phyloP scores from a whole-genome alignment of 176 grass and related monocot genomes.

The Ampelocalamus luodianensis region DNA sequence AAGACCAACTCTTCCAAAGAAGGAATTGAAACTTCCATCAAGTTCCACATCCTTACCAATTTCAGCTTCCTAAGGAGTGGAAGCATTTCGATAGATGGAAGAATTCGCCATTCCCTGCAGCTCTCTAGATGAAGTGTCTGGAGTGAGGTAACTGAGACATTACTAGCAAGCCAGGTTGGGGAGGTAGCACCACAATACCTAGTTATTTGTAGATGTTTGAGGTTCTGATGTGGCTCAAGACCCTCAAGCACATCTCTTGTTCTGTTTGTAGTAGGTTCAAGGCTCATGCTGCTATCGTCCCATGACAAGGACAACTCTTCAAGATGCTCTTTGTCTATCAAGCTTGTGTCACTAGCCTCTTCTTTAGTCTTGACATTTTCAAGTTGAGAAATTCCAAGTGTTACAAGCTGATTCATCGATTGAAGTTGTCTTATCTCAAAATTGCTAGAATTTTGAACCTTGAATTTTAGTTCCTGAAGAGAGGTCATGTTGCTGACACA shows the following conservation, averaged over 20 bases:
- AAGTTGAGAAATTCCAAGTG: slow-evolving; percentile 32
- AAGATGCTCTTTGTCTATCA: slow-evolving; percentile 44
- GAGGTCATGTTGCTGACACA: slow-evolving; percentile 10
- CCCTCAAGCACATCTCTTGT: slow-evolving; percentile 38
- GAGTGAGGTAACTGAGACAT: background rate
- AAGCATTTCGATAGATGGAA: slow-evolving; percentile 20
- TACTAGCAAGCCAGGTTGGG: slow-evolving; percentile 30
- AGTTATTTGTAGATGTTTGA: slow-evolving; percentile 40
- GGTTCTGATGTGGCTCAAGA: slow-evolving; percentile 40
- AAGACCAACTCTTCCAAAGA: slow-evolving; percentile 41
- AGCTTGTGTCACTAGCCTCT: slow-evolving; percentile 28
- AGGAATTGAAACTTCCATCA: slow-evolving; percentile 42
- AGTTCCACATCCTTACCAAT: background rate
- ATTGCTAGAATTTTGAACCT: slow-evolving; percentile 18
- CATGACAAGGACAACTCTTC: slow-evolving; percentile 40
- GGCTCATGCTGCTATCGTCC: background rate
- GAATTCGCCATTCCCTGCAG: slow-evolving; percentile 12
- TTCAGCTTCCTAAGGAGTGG: slow-evolving; percentile 21
- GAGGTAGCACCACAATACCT: slow-evolving; percentile 17
- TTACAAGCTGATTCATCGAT: slow-evolving; percentile 33
- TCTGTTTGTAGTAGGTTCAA: slow-evolving; percentile 23
- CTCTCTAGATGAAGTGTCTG: slow-evolving; percentile 26
- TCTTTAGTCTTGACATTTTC: slow-evolving; percentile 33
- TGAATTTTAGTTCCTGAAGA: slow-evolving; percentile 47
- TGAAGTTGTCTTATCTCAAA: slow-evolving; percentile 45